Evolutionary conservation across 2,329 filamentous ascomycete genomes (phyloP).

Genomic region (Amauroascus niger): DNA sequence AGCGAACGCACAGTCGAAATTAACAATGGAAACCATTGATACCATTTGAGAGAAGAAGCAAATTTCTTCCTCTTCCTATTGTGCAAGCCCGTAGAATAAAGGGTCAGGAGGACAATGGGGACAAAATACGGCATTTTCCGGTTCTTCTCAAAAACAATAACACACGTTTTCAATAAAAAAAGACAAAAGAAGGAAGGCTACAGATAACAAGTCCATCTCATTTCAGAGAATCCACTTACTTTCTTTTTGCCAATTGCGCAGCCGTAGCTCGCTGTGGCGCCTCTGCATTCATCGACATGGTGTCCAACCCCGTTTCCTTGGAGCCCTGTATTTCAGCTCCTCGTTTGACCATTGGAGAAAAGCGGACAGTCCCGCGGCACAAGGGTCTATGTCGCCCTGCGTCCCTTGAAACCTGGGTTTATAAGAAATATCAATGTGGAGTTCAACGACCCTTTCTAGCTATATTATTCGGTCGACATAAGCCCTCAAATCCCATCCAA

Average conservation of each 20-base stretch:
- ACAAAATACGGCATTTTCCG: neutral
- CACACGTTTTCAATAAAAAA: neutral
- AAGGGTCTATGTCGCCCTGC: neutral
- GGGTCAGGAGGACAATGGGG: neutral
- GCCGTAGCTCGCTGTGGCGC: constrained; percentile 44
- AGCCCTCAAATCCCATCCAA: neutral
- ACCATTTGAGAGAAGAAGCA: no score
- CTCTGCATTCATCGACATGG: constrained; percentile 36
- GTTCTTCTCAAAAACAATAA: neutral
- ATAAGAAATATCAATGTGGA: neutral
- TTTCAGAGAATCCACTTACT: constrained; percentile 37
- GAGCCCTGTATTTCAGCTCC: constrained; percentile 29
- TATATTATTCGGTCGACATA: neutral
- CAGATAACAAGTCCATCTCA: neutral
- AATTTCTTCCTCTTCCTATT: neutral
- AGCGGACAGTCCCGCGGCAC: neutral
- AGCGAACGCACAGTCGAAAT: neutral
- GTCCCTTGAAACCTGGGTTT: neutral
- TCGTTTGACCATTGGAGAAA: constrained; percentile 33
- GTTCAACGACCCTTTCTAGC: neutral
- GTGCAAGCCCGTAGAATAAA: neutral
- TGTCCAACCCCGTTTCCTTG: constrained; percentile 26
- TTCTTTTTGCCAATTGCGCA: constrained; percentile 46
- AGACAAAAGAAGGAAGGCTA: neutral
- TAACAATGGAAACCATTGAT: no score